Evolutionary conservation across 179 eudicot genomes (phyloP).

Genomic region (Heliamphora pulchella): DNA sequence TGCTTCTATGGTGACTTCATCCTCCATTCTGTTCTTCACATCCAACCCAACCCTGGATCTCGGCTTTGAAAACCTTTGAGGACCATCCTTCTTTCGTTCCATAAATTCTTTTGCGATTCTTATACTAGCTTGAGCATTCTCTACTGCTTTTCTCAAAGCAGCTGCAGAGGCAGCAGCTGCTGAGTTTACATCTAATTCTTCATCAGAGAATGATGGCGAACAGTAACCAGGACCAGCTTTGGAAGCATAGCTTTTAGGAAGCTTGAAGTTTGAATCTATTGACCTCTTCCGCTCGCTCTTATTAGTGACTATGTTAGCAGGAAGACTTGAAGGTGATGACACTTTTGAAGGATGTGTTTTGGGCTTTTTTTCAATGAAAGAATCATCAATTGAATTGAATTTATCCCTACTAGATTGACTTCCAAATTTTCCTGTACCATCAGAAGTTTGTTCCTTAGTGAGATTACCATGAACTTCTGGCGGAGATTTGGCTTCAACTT

Average conservation of each 20-base stretch:
- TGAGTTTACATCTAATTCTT: conserved; percentile 70
- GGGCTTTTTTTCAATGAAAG: conserved; percentile 27
- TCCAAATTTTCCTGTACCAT: conserved; percentile 22
- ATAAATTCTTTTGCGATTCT: conserved; percentile 64
- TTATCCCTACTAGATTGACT: conserved; percentile 31
- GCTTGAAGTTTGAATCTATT: conserved; percentile 27
- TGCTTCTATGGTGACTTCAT: conserved; percentile 24
- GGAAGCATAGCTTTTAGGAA: conserved; percentile 27
- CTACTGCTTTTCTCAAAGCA: conserved; percentile 69
- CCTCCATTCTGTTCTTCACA: conserved; percentile 31
- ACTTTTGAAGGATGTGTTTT: conserved; percentile 39
- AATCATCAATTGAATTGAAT: conserved; percentile 38
- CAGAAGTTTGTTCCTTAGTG: conserved; percentile 22
- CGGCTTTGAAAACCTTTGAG: conserved; percentile 38
- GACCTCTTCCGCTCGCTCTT: conserved; percentile 35
- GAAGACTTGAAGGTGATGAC: conserved; percentile 39
- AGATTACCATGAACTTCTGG: conserved; percentile 26
- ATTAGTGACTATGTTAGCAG: conserved; percentile 27
- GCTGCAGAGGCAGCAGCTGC: conserved; percentile 75
- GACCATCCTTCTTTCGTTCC: conserved; percentile 48
- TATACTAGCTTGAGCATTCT: conserved; percentile 76
- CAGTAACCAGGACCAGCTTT: conserved; percentile 26
- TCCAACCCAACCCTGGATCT: conserved; percentile 44
- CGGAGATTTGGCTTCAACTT: conserved; percentile 14
- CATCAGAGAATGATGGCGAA: conserved; percentile 51